phyloP scores from a whole-genome alignment of 768 basidiomycete species.

The Collybiopsis confluens region DNA sequence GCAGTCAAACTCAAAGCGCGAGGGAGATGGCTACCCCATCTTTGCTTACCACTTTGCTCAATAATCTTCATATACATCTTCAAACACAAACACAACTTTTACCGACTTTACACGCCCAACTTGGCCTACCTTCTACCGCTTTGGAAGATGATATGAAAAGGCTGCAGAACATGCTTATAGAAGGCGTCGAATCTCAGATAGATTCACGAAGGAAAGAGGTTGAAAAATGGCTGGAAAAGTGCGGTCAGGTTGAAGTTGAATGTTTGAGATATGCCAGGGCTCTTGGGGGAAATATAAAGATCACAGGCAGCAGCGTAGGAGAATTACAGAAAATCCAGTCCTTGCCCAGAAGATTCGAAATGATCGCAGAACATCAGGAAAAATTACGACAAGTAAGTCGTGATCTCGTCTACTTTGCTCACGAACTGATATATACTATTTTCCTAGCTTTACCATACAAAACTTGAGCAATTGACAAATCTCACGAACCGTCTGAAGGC shows the following conservation, averaged over 20 bases:
- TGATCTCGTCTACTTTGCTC: not conserved
- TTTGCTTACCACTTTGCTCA: slow-evolving; percentile 61
- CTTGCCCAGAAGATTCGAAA: slow-evolving; percentile 68
- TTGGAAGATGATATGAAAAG: slow-evolving; percentile 75
- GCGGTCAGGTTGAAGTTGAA: slow-evolving; percentile 55
- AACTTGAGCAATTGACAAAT: slow-evolving; percentile 70
- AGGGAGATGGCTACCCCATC: slow-evolving; percentile 24
- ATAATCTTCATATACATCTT: slow-evolving; percentile 73
- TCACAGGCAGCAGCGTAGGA: slow-evolving; percentile 56
- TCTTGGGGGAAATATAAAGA: slow-evolving; percentile 68
- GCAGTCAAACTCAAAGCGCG: no score
- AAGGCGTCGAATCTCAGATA: slow-evolving; percentile 74
- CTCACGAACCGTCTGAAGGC: slow-evolving; percentile 60
- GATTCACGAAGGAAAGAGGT: slow-evolving; percentile 70
- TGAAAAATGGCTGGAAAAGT: slow-evolving; percentile 64
- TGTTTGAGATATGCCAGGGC: slow-evolving; percentile 66
- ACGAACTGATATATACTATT: no score
- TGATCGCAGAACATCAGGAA: slow-evolving; percentile 68
- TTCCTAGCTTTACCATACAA: slow-evolving; percentile 77
- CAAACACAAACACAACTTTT: slow-evolving; percentile 79
- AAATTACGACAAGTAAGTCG: slow-evolving; percentile 69
- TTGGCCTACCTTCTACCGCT: slow-evolving; percentile 75
- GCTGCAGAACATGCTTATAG: slow-evolving; percentile 70
- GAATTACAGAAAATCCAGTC: slow-evolving; percentile 71
- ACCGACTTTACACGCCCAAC: slow-evolving; percentile 77